Conservation (phyloP, 2,329 filamentous ascomycete species). For the Fusarium sterilihyphosum region DNA sequence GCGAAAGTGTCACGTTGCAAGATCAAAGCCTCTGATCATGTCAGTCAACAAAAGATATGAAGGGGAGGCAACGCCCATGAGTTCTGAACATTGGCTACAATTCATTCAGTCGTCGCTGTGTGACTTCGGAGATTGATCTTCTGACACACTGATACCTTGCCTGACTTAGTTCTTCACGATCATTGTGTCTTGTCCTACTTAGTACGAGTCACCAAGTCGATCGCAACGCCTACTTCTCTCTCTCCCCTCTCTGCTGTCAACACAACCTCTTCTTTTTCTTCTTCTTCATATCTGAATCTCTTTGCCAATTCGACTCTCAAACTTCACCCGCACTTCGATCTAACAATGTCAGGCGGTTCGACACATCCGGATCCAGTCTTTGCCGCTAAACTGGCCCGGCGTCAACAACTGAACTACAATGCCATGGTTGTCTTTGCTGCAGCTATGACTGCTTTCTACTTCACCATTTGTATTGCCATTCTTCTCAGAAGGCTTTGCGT, state of each 20-base stretch:
- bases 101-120: constrained; percentile 16
- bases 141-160: constrained; percentile 22
- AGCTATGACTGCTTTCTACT: constrained; percentile 25
- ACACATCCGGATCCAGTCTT: constrained; percentile 30
- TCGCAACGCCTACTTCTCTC: constrained; percentile 10
- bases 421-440: constrained; percentile 38
- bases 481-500: constrained; percentile 23
- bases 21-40: background rate
- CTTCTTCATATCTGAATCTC: background rate
- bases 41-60: constrained; percentile 4
- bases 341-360: constrained; percentile 28
- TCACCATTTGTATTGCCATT: constrained; percentile 16
- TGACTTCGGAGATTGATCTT: constrained; percentile 24
- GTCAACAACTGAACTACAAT: constrained; percentile 41
- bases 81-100: constrained; percentile 1
- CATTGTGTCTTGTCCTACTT: constrained; percentile 29
- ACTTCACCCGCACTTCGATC: background rate
- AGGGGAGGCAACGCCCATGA: background rate
- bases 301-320: background rate
- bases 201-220: constrained; percentile 18
- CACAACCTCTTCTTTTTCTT: background rate
- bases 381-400: constrained; percentile 34
- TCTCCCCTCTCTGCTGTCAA: background rate
- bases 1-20: background rate
- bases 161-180: constrained; percentile 25